A percentile compares a stretch with the other conserved stretches of the same genome.
These are phyloP conservation scores for Russula sp. DNA, from an alignment of 768 basidiomycete genomes.

Conservation along the genomic window DNA sequence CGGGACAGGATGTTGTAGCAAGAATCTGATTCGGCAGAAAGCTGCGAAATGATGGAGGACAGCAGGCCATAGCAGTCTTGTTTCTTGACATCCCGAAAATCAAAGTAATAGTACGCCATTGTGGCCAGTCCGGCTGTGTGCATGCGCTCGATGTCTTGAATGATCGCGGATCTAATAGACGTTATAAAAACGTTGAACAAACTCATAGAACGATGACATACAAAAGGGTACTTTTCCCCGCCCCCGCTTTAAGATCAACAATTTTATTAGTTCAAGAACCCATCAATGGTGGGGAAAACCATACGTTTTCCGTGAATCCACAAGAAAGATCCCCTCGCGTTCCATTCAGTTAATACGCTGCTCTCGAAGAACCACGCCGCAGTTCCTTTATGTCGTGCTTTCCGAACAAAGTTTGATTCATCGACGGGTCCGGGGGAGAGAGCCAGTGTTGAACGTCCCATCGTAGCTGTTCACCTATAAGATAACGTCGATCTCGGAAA, in stretches of 20 bases:
- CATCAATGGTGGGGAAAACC: rapidly evolving
- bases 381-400: background rate
- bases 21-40: background rate
- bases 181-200: background rate
- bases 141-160: background rate
- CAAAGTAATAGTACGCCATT: background rate
- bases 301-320: background rate
- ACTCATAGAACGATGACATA: background rate
- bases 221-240: background rate
- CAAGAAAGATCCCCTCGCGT: background rate
- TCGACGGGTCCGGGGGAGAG: background rate
- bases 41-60: conserved; percentile 5
- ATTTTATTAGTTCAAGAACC: background rate
- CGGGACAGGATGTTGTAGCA: background rate
- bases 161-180: background rate
- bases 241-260: background rate
- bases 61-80: background rate
- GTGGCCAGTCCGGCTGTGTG: background rate
- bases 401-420: background rate
- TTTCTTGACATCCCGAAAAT: conserved; percentile 2
- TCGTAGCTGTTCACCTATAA: background rate
- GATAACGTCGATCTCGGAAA: background rate
- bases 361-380: background rate
- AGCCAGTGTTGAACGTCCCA: background rate
- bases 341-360: background rate